Conservation (phyloP, 768 basidiomycete genomes). For the Melanogaster broomeanus region DNA sequence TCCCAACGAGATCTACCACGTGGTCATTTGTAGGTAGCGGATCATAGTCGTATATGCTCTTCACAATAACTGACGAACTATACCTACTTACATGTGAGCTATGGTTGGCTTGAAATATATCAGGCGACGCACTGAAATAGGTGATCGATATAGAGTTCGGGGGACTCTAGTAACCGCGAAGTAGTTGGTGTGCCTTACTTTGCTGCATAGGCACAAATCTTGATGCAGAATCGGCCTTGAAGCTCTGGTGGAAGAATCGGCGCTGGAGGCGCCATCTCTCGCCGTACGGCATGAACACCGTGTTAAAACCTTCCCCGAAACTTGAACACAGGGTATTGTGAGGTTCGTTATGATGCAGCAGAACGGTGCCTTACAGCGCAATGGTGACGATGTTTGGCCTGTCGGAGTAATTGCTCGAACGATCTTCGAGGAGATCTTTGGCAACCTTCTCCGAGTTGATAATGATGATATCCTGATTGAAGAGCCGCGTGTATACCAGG, state of each 20-base stretch:
- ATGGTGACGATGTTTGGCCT: slow-evolving; percentile 15
- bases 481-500: slow-evolving; percentile 13
- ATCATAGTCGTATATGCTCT: slow-evolving; percentile 18
- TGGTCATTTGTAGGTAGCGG: slow-evolving; percentile 10
- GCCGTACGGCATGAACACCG: slow-evolving; percentile 16
- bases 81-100: slow-evolving; percentile 9
- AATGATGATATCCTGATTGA: slow-evolving; percentile 11
- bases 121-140: slow-evolving; percentile 8
- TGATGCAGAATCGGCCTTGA: slow-evolving; percentile 7
- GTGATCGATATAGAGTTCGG: slow-evolving; percentile 5
- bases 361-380: slow-evolving; percentile 6
- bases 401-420: slow-evolving; percentile 20
- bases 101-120: slow-evolving; percentile 18
- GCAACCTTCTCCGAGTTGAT: slow-evolving; percentile 14
- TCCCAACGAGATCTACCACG: slow-evolving; percentile 10
- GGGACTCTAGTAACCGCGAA: slow-evolving; percentile 9
- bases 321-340: not conserved
- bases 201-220: slow-evolving; percentile 19
- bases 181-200: slow-evolving; percentile 7
- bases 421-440: slow-evolving; percentile 15
- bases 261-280: slow-evolving; percentile 18
- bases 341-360: not conserved
- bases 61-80: slow-evolving; percentile 28
- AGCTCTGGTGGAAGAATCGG: slow-evolving; percentile 19
- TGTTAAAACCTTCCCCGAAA: slow-evolving; percentile 17